A percentile compares a stretch with the other conserved stretches of the same genome.
Conservation (phyloP, 331 rosid genomes). For the Cydonia oblonga region DNA sequence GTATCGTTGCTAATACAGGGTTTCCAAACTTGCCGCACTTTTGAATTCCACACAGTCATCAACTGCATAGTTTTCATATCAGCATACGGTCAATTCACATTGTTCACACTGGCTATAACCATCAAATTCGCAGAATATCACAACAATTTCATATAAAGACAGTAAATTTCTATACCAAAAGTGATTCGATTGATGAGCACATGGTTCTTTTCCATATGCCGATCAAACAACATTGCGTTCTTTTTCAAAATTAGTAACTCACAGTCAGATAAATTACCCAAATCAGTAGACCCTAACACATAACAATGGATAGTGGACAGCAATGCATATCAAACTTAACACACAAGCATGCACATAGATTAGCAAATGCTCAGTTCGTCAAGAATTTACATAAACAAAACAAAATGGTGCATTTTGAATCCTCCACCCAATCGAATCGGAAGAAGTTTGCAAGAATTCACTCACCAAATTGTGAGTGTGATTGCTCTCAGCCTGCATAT, state of each 20-base stretch:
- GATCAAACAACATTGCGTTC: background rate
- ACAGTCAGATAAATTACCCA: background rate
- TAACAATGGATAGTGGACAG: background rate
- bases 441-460: background rate
- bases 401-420: background rate
- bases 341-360: background rate
- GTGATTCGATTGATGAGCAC: background rate
- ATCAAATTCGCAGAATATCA: background rate
- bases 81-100: background rate
- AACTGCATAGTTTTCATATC: slow-evolving; percentile 43
- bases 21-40: slow-evolving; percentile 49
- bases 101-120: slow-evolving; percentile 1
- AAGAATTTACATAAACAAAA: background rate
- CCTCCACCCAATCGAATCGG: background rate
- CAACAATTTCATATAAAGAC: background rate
- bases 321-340: background rate
- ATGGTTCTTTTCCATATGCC: background rate
- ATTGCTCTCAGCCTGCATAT: slow-evolving; percentile 46
- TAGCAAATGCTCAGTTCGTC: background rate
- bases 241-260: background rate
- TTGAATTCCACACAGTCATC: slow-evolving; percentile 54
- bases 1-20: slow-evolving; percentile 48
- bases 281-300: background rate
- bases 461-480: slow-evolving; percentile 51
- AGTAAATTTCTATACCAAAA: background rate